Base-by-base conservation (phyloP, 129 eudicot species). In the Flaveria ramosissima region DNA sequence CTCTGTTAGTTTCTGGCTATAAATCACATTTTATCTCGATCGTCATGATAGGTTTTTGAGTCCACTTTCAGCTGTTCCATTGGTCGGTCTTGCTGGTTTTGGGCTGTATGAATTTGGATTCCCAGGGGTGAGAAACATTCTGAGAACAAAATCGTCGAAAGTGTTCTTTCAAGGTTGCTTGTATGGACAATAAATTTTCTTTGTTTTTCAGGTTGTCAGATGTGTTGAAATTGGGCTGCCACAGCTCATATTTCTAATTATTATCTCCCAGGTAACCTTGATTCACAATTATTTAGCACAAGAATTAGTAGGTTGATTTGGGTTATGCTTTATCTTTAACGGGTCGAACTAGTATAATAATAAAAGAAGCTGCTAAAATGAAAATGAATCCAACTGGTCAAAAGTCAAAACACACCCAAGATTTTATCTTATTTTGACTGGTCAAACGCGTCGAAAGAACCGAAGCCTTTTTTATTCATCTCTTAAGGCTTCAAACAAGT, bases 181-280 rank as follows among this genome's bases (percentile, higher is more conserved):
- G 15, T 80, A 20, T 30, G 52, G 51, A 15, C 32, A 26, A 23
- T 78, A 52, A 76, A 51, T 53, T 30, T 76, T 65, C 16, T 17
- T 71, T 7, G 43, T 80, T 55, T 51, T 71, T 79, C 77, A 89
- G 95, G 84, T 89, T 78, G 85, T 85, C 23, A 86, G 83, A 52
- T 89, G 95, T 68, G 85, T 89, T 83, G 95, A 89, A 65, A 84
- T 89, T 56, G 95, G 95, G 77, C 81, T 89, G 66, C 95, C 94
- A 12, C 84, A 89, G 75, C 89, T 89, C 51, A 70, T 89, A 72
- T 61, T 89, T 80, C 68, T 89, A 48, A 43, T 89, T 10, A 3
- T 89, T 16, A 1, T 89, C 46, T 83, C 95, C 47, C 91, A 86
- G 91, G 95, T 89, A 78, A 75, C 26, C 26, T 23, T 23, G 26